phyloP scores from a whole-genome alignment of 305 asterid species.

The Rubia balearica region DNA sequence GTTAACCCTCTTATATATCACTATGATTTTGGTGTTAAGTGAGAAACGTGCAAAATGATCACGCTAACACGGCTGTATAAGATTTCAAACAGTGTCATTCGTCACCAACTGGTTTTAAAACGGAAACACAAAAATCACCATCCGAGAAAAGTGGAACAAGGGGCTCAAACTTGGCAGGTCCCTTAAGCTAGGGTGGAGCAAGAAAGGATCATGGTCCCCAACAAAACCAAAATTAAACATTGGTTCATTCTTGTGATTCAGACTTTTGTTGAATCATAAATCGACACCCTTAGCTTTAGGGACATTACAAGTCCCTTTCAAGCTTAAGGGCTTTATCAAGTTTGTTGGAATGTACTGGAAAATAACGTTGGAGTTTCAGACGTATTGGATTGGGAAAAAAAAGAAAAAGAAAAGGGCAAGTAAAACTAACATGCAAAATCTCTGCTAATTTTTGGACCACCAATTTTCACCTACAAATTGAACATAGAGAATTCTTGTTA shows the following conservation, averaged over 20 bases:
- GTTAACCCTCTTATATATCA: too few species aligned
- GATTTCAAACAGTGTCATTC: neutral
- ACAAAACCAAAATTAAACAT: slow-evolving; percentile 16
- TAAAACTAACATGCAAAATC: neutral
- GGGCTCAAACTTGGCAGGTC: slow-evolving; percentile 7
- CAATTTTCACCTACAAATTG: slow-evolving; percentile 10
- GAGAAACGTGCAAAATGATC: too few species aligned
- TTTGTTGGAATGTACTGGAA: slow-evolving; percentile 26
- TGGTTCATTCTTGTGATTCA: slow-evolving; percentile 18
- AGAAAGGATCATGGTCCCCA: slow-evolving; percentile 22
- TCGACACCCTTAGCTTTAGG: slow-evolving; percentile 15
- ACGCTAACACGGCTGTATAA: neutral
- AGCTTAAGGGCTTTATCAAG: slow-evolving; percentile 16
- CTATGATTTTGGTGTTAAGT: too few species aligned
- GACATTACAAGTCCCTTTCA: slow-evolving; percentile 12
- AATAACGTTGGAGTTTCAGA: slow-evolving; percentile 17
- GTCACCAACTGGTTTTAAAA: neutral
- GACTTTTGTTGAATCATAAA: slow-evolving; percentile 14
- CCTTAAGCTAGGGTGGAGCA: neutral
- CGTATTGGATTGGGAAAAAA: neutral
- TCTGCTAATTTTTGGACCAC: slow-evolving; percentile 19
- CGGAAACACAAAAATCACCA: slow-evolving; percentile 19
- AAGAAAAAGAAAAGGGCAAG: too few species aligned
- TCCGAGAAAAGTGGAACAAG: slow-evolving; percentile 25
- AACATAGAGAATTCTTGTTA: neutral